These are phyloP conservation scores for Volvariella surrecta DNA, from an alignment of 1,284 basidiomycete species.

Conservation along the genomic window DNA sequence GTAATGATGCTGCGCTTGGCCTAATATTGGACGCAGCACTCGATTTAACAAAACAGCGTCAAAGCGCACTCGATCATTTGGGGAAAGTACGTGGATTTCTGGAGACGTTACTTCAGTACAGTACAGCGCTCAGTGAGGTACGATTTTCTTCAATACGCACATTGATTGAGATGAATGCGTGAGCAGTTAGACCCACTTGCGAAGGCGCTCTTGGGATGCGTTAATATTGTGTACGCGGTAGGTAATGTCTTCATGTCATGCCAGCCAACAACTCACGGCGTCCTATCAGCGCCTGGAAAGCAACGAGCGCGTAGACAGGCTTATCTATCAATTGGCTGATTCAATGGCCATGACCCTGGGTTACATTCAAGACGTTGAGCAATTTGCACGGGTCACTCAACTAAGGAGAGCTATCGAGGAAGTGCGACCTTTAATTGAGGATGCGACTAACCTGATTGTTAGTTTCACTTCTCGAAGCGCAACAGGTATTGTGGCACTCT, in stretches of 20 bases:
- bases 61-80: constrained; percentile 13
- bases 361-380: constrained; percentile 16
- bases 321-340: constrained; percentile 12
- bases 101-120: constrained; percentile 10
- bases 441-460: constrained; percentile 17
- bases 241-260: background rate
- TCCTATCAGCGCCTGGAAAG: constrained; percentile 11
- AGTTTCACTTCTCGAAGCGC: constrained; percentile 10
- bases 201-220: constrained; percentile 15
- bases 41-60: constrained; percentile 10
- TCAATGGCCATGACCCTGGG: constrained; percentile 15
- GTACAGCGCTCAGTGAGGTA: constrained; percentile 15
- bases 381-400: constrained; percentile 15
- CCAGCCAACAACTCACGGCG: background rate
- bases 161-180: background rate
- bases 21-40: background rate
- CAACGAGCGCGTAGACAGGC: constrained; percentile 12
- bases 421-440: constrained; percentile 15
- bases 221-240: constrained; percentile 14
- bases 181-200: constrained; percentile 7
- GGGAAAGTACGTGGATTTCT: constrained; percentile 12
- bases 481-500: constrained; percentile 4
- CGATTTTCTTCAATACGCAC: background rate
- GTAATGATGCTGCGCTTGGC: too few relatives aligned
- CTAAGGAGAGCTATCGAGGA: constrained; percentile 16